Base-by-base conservation (phyloP, 352 stramenopile species). In the Globisporangium solare region DNA sequence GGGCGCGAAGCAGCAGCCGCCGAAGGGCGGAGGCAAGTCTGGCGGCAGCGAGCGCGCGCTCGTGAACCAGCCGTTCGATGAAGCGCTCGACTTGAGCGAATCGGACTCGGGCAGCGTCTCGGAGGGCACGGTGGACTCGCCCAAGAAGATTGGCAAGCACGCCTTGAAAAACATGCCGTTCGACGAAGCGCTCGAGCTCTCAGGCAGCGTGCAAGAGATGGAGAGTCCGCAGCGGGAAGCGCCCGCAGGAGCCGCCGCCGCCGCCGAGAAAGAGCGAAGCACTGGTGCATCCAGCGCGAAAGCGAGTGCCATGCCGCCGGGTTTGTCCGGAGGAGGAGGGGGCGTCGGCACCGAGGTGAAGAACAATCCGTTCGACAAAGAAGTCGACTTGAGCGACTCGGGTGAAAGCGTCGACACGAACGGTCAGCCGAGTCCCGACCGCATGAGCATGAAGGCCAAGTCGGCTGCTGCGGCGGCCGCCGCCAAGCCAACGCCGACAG, bases 321-420 rank as follows among this genome's bases (percentile, higher is more conserved):
- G 45, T 11, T 47, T 27, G 3, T 51, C 40, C 17, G 47, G 22
- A 43, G 13, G 13, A 43, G 13, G 13, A 3, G 17, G 47, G 13
- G 54, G 45, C 22, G 40, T 60, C 3, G 76, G 67, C 0, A 66
- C 55, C 14, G 85, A 94, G 62, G 63, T 82, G 40, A 93, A 92
- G 60, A 95, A 95, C 65, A 78, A 81, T 27, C 85, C 85, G 50
- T 93, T 94, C 51, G 87, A 96, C 47, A 86, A 93, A 66, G 70
- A 94, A 66, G 74, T 95, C 8, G 86, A 94, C 47, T 51, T 95
- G 39, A 95, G 86, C 51, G 86, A 95, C 58, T 95, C 85, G 12
- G 85, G 77, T 8, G 86, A 86, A 14, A 95, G 85, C 42, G 66
- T 96, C 22, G 85, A 94, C 56, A 96, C 85, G 21, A 83, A 88